Conservation (phyloP, 2,329 filamentous ascomycete species). For the Sclerotinia borealis region DNA sequence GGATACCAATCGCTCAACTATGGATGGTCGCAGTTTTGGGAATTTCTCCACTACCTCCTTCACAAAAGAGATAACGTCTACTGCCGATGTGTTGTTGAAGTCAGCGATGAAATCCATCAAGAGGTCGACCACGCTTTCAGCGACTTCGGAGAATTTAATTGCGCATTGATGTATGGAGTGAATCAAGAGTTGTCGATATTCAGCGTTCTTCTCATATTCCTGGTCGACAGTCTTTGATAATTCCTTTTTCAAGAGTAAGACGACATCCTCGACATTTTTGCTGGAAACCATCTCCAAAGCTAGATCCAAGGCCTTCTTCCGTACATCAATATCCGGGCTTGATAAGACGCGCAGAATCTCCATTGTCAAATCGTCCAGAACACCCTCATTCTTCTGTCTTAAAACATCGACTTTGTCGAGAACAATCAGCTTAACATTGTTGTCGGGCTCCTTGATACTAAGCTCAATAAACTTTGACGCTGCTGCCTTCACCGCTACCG, state of each 20-base stretch:
- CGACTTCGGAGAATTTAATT: conserved; percentile 98
- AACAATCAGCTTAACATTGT: conserved; percentile 98
- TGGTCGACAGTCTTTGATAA: conserved; percentile 96
- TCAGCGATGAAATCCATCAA: conserved; percentile 99
- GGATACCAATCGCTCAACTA: conserved; percentile 81
- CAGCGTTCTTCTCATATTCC: conserved; percentile 96
- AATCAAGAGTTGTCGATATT: conserved; percentile 91
- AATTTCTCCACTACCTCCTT: conserved; percentile 99
- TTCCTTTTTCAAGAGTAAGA: conserved; percentile 94
- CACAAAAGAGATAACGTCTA: conserved; percentile 97
- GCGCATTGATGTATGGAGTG: conserved; percentile 97
- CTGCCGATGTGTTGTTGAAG: conserved; percentile 93
- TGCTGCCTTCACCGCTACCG: conserved; percentile 94
- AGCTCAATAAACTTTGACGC: conserved; percentile 95
- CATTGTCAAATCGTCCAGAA: conserved; percentile 93
- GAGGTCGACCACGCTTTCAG: conserved; percentile 89
- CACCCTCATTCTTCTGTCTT: conserved; percentile 79
- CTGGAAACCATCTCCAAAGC: conserved; percentile 97
- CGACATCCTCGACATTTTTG: conserved; percentile 97
- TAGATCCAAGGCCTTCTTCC: conserved; percentile 82
- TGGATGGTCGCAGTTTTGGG: conserved; percentile 78
- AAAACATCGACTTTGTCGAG: conserved; percentile 88
- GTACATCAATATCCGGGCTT: conserved; percentile 92
- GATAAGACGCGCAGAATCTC: conserved; percentile 92
- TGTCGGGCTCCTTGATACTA: conserved; percentile 95